phyloP scores from a whole-genome alignment of 768 basidiomycete species.

The Pholiota conissans region DNA sequence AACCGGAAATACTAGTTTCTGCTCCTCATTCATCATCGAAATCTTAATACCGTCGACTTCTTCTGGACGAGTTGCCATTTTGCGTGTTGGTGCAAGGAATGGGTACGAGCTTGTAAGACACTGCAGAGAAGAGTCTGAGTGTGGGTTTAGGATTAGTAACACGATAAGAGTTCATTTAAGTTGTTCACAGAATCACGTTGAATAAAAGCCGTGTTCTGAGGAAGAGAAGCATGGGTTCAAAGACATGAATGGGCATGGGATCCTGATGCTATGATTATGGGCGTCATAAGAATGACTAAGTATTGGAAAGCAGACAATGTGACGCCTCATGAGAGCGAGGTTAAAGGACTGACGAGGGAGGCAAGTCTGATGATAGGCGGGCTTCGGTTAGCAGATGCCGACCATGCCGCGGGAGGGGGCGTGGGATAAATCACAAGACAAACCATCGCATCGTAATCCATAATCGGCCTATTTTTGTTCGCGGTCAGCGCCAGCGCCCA shows the following conservation, averaged over 20 bases:
- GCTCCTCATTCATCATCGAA: slow-evolving; percentile 16
- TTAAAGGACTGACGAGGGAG: background rate
- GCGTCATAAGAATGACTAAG: background rate
- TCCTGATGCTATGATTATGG: background rate
- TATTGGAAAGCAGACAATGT: background rate
- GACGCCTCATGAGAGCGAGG: background rate
- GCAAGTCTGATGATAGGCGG: background rate
- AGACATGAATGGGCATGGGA: background rate
- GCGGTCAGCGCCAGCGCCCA: slow-evolving; percentile 17
- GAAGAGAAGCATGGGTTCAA: background rate
- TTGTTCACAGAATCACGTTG: slow-evolving; percentile 14
- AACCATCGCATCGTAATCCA: background rate
- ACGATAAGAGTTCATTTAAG: background rate
- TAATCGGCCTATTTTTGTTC: background rate
- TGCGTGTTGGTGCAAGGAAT: background rate
- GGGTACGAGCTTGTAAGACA: background rate
- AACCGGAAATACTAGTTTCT: slow-evolving; percentile 16
- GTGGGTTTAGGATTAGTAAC: background rate
- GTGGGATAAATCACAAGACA: background rate
- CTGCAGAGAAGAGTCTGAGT: background rate
- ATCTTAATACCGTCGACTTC: slow-evolving; percentile 5
- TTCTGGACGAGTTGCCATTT: background rate
- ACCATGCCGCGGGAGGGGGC: background rate
- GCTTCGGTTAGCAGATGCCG: background rate
- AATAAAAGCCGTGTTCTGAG: background rate